These are phyloP conservation scores for Trametes cinnabarina DNA, from an alignment of 768 basidiomycete species.

Conservation along the genomic window DNA sequence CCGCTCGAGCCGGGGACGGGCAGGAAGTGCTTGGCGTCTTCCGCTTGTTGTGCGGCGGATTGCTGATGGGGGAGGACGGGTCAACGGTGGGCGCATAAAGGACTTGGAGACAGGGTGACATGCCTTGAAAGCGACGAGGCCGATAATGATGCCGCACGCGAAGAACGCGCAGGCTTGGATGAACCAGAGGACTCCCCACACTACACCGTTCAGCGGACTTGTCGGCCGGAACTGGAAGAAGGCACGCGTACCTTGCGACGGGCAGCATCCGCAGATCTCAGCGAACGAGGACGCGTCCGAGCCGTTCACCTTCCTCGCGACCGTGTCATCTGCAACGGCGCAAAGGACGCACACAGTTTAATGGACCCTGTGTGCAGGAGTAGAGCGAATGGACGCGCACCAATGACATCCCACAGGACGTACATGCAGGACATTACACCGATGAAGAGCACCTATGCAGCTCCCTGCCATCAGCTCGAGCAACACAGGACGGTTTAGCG, in stretches of 20 bases:
- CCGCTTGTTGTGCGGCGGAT: conserved; percentile 54
- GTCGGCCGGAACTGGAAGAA: neutral
- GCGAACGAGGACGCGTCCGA: conserved; percentile 88
- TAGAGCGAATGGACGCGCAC: conserved; percentile 31
- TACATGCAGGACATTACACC: conserved; percentile 89
- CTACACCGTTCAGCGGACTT: conserved; percentile 34
- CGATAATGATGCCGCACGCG: conserved; percentile 70
- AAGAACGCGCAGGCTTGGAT: conserved; percentile 74
- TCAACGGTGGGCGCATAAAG: neutral
- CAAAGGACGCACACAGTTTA: neutral
- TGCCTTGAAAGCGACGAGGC: conserved; percentile 81
- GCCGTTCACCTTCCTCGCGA: conserved; percentile 79
- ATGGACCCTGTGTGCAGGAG: neutral
- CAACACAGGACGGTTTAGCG: neutral
- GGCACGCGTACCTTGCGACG: conserved; percentile 59
- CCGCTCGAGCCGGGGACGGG: conserved; percentile 54
- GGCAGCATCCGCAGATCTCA: conserved; percentile 80
- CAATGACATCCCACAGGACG: conserved; percentile 84
- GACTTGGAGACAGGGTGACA: conserved; percentile 6
- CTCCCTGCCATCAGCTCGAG: too few species aligned
- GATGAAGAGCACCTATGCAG: conserved; percentile 66
- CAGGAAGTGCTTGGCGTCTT: conserved; percentile 54
- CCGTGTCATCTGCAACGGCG: conserved; percentile 67
- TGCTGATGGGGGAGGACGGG: conserved; percentile 39
- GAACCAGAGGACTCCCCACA: conserved; percentile 91